These are phyloP conservation scores for Talaromyces rugulosus DNA, from an alignment of 2,329 filamentous ascomycete species.

Conservation along the genomic window DNA sequence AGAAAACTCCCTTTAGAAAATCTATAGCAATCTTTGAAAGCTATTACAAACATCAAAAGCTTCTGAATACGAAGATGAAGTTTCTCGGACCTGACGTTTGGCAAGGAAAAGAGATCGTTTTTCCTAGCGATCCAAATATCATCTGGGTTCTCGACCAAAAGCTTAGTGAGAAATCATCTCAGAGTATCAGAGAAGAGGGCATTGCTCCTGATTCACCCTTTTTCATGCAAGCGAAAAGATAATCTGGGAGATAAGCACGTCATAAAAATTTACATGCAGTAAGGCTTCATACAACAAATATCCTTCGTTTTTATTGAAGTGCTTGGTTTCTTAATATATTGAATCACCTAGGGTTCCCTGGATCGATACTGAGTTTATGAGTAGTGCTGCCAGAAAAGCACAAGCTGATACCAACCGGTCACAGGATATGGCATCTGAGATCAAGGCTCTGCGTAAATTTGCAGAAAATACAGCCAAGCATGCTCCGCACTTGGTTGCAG, in stretches of 20 bases:
- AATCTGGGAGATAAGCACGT: neutral
- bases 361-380: neutral
- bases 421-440: neutral
- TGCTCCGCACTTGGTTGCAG: neutral
- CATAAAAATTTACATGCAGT: conserved; percentile 1
- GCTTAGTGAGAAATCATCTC: neutral
- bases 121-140: neutral
- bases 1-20: neutral
- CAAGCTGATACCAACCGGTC: neutral
- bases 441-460: neutral
- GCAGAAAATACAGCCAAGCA: neutral
- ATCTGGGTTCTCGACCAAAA: conserved; percentile 2
- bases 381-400: neutral
- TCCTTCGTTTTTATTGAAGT: neutral
- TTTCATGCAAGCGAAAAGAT: conserved; percentile 3
- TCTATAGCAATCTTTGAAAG: neutral
- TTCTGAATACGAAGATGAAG: neutral
- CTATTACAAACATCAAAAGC: neutral
- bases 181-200: neutral
- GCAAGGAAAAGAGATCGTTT: conserved; percentile 1
- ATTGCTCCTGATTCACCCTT: neutral
- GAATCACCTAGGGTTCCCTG: neutral
- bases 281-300: neutral
- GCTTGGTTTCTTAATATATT: neutral
- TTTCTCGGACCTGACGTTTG: neutral